These are phyloP conservation scores for Xanthoceras sorbifolium DNA, from an alignment of 345 rosid species.

Conservation along the genomic window DNA sequence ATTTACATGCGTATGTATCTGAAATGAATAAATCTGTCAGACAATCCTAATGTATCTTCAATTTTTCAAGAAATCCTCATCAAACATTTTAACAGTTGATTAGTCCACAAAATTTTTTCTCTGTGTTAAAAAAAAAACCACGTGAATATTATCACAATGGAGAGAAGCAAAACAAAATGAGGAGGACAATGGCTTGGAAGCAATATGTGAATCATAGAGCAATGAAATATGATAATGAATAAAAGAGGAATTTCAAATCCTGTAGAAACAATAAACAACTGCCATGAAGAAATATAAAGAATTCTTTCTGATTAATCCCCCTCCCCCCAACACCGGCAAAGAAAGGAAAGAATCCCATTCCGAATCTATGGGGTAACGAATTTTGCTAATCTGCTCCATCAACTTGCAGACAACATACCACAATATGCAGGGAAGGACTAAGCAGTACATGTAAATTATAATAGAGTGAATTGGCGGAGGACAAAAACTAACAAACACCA, in stretches of 20 bases:
- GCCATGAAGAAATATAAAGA: neutral
- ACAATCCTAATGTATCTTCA: neutral
- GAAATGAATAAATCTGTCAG: neutral
- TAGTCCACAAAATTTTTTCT: neutral
- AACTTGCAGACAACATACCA: neutral
- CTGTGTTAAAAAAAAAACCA: neutral
- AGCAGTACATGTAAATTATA: neutral
- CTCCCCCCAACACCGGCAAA: too few species aligned
- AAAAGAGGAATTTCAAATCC: neutral
- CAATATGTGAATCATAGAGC: neutral
- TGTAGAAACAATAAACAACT: too few species aligned
- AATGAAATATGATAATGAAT: too few species aligned
- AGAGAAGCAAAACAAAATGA: too few species aligned
- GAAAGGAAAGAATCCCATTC: too few species aligned
- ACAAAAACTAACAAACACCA: neutral
- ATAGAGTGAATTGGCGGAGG: neutral
- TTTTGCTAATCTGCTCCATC: neutral
- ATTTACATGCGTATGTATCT: neutral
- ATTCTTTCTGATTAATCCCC: too few species aligned
- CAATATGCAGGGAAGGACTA: neutral
- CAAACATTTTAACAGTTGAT: neutral
- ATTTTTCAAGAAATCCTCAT: neutral
- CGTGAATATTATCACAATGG: neutral
- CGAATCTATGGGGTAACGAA: too few species aligned
- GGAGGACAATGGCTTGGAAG: neutral